Base-by-base conservation (phyloP, 306 rosid species). In the Acacia melanoxylon region DNA sequence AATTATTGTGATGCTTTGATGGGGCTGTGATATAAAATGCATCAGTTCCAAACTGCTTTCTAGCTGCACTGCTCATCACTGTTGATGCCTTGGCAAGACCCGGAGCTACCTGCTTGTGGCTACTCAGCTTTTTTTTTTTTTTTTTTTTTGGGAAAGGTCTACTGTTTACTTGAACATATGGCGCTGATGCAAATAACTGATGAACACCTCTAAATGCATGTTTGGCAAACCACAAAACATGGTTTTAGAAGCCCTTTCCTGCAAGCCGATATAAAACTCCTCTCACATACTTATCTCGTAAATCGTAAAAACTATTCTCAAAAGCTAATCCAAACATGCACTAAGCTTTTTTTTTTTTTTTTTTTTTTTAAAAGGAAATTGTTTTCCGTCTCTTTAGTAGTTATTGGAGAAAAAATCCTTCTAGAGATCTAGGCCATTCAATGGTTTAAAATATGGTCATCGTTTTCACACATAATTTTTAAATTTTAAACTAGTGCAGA, bases 331-430 rank as follows among this genome's bases (percentile, higher is more conserved):
- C 35, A 31, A 31, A 31, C 35, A 31, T 31, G 35, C 11, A 33
- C 67, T 31, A 17, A 31, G 45, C 35, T 35, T 3, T 66, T 1
- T 40, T 10, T 13, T 46, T 46, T 48, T 35, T 3, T 66, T 1
- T 40, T 10, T 13, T 46, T 46, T 48, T 14, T 46, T 45, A 0
- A 12, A 45, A 11, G 17, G 6, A 52, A 19, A 11, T 12, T 41
- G 17, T 78, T 68, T 52, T 62, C 77, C 37, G 74, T 48, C 7
- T 65, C 63, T 42, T 80, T 56, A 72, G 68, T 77, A 65, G 66
- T 66, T 33, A 20, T 62, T 76, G 72, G 45, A 1, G 8, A 1
- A 51, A 66, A 15, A 22, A 12, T 46, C 71, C 46, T 54, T 75
- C 20, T 15, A 54, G 62, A 27, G 59, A 51, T 44, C 40, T 78